Base-by-base conservation (phyloP, 768 basidiomycete species). In the Fomitopsis pulvina region DNA sequence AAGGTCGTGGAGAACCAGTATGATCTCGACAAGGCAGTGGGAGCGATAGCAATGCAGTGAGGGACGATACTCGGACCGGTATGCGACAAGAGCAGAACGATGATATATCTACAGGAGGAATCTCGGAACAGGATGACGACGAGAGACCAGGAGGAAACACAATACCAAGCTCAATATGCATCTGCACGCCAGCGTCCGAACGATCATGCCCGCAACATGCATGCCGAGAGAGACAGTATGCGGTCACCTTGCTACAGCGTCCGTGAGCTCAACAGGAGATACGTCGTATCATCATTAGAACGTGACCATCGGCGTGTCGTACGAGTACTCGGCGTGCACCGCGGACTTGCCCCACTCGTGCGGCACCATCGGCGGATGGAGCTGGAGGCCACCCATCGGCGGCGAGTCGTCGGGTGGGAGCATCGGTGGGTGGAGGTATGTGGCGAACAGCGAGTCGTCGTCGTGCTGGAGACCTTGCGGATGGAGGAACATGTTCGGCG, bases 401-500 rank as follows among this genome's bases (percentile, higher is more conserved):
- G 63, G 61, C 28, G 63, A 63, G 41, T 71, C 72, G 10, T 68
- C 60, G 18, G 72, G 76, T 14, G 69, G 70, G 24, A 74, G 45
- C 79, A 80, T 80, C 8, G 79, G 77, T 16, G 78, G 78, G 58
- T 80, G 79, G 39, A 79, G 60, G 47, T 78, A 79, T 12, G 73
- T 65, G 3, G 72, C 71, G 49, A 77, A 77, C 37, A 87, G 65
- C 50, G 70, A 74, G 20, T 85, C 84, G 40, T 87, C 86, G 40
- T 86, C 85, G 21, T 74, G 73, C n/a, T 76, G 68, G 42, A 76
- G 67, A 73, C 80, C 48, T 8, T 80, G 79, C 26, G 78, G 77
- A 49, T 87, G 85, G 5, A 87, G 69, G 55, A 79, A 88, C 56
- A 87, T 85, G 81, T 86, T 85, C 16, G 80, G 77, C 18, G 78